Evolutionary conservation across 768 basidiomycete species (phyloP), one percentile per base, ranked within the genome.

Genomic region (Collybia sordida): DNA sequence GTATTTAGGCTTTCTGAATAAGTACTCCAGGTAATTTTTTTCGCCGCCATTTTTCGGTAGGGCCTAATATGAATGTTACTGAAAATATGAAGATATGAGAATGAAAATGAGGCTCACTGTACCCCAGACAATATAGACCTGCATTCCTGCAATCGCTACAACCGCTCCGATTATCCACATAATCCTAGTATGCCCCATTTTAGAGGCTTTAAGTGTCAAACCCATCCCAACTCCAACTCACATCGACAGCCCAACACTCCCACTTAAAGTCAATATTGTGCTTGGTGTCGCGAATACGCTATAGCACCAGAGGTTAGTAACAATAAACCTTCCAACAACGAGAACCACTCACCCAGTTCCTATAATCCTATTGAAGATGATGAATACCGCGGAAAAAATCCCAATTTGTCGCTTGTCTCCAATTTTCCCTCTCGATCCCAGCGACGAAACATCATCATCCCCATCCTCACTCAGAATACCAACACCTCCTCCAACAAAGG

Each of bases 21-120:
- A 65, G 57, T 75, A 85, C 56, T 85, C 83, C 42, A 88, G 68
- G 56, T 88, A 88, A 39, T 80, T 84, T 63, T 86, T 86, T 64
- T 88, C 85, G n/a, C 81, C 86, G 9, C 86, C 86, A 41, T 31
- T 31, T 31, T 31, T 31, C 6, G 31, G 31, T 31, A 31, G 31
- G 14, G 31, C 31, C 31, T 31, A 14, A 18, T 6, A 21, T 14
- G 17, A 34, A 21, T 23, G 38, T 25, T 39, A n/a, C n/a, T n/a
- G 39, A n/a, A 19, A 18, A 18, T 6, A 34, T 21, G 15, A 14
- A 22, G 22, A 34, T 18, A 5, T 19, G 17, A 15, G 4, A 59
- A 31, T 2, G 9, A 31, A 31, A 31, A 31, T 11, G 11, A 3
- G 6, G 31, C 72, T 17, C 51, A 72, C 71, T 5, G 67, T 62